Evolutionary conservation across 495 filamentous ascomycete species (phyloP).

Genomic region (Apiosordaria backusii): DNA sequence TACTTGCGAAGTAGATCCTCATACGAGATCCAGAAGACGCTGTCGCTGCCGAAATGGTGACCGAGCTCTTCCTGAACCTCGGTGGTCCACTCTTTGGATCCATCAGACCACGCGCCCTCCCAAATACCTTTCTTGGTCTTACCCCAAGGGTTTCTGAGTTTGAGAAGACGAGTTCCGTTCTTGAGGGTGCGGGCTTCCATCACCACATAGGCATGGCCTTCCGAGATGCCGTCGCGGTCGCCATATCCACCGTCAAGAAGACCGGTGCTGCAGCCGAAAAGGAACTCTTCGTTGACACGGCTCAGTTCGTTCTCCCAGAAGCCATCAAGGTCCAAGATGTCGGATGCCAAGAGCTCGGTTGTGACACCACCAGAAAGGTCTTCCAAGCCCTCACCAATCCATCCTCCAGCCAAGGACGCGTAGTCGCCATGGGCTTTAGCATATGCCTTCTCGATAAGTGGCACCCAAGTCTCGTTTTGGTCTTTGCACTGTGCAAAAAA

Average conservation of each 20-base stretch:
- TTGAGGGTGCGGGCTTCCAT: conserved; percentile 67
- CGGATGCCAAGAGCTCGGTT: conserved; percentile 73
- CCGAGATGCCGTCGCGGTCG: conserved; percentile 69
- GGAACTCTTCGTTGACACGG: conserved; percentile 82
- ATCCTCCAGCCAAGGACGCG: conserved; percentile 75
- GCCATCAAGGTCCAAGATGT: conserved; percentile 82
- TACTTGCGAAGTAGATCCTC: conserved; percentile 84
- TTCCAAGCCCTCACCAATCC: conserved; percentile 85
- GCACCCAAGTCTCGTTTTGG: conserved; percentile 91
- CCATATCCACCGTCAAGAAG: conserved; percentile 60
- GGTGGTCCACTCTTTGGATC: conserved; percentile 91
- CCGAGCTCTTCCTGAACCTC: conserved; percentile 76
- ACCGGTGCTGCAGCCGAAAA: conserved; percentile 81
- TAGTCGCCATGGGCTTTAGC: conserved; percentile 92
- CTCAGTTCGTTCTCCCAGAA: conserved; percentile 90
- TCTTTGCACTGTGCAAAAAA: conserved; percentile 86
- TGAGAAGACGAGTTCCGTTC: conserved; percentile 44
- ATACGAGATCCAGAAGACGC: conserved; percentile 69
- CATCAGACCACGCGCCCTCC: conserved; percentile 83
- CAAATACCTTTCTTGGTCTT: conserved; percentile 64
- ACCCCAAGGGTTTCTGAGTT: conserved; percentile 80
- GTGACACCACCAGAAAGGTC: conserved; percentile 93
- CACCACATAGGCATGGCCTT: conserved; percentile 85
- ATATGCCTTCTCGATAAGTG: conserved; percentile 90
- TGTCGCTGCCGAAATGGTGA: conserved; percentile 91